Evolutionary conservation across 345 rosid genomes (phyloP).

Genomic region (Hibiscus trionum): DNA sequence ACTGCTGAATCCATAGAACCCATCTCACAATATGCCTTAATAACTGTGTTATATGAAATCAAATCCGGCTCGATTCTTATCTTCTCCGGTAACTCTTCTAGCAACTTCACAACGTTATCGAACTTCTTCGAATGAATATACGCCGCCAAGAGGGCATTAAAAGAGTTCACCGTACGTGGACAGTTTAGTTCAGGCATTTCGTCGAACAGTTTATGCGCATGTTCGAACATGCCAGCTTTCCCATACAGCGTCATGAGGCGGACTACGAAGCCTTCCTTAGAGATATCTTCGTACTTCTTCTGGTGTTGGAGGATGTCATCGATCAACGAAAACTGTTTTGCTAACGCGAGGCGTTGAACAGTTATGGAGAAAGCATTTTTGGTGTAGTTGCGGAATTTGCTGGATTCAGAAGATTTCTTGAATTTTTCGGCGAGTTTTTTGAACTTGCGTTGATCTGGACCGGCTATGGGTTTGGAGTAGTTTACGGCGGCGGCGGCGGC

Average conservation of each 20-base stretch:
- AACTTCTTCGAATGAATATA: constrained; percentile 40
- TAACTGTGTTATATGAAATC: constrained; percentile 44
- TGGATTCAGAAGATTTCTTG: constrained; percentile 47
- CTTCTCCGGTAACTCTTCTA: constrained; percentile 40
- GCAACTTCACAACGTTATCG: constrained; percentile 28
- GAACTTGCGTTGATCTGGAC: constrained; percentile 33
- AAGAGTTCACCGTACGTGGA: constrained; percentile 46
- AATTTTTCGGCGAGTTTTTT: constrained; percentile 42
- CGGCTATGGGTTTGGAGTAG: constrained; percentile 10
- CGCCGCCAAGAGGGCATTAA: constrained; percentile 58
- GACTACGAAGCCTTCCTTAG: constrained; percentile 43
- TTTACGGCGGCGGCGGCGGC: background rate
- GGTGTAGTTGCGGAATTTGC: constrained; percentile 39
- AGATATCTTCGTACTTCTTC: constrained; percentile 56
- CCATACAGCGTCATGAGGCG: constrained; percentile 48
- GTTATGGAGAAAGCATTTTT: constrained; percentile 32
- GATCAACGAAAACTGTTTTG: constrained; percentile 35
- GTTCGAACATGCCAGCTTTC: constrained; percentile 50
- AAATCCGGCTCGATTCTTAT: constrained; percentile 43
- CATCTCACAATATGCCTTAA: constrained; percentile 52
- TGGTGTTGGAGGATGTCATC: constrained; percentile 67
- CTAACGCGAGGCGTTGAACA: constrained; percentile 54
- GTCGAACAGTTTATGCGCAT: constrained; percentile 68
- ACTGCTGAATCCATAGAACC: constrained; percentile 39
- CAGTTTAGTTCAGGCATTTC: constrained; percentile 67